These are phyloP conservation scores for Tetraselmis chui DNA, from an alignment of 139 green algal species.

Conservation along the genomic window DNA sequence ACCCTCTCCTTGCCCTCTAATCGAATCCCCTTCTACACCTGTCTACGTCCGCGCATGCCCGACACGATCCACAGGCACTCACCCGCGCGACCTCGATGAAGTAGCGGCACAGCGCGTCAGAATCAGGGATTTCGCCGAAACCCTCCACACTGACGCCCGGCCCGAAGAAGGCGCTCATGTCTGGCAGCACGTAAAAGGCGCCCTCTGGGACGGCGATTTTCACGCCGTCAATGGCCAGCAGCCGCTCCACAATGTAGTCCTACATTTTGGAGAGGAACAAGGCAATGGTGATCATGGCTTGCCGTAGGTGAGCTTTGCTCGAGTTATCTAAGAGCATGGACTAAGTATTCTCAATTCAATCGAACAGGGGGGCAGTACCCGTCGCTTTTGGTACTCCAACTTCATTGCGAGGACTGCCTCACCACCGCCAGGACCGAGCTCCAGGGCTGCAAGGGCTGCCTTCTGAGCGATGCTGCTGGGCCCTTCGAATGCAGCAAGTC, in stretches of 20 bases:
- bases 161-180: conserved; percentile 73
- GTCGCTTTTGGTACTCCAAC: conserved; percentile 64
- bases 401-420: conserved; percentile 71
- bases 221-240: conserved; percentile 69
- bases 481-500: too few relatives aligned
- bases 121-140: conserved; percentile 71
- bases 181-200: conserved; percentile 94
- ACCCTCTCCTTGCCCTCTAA: too few relatives aligned
- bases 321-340: too few relatives aligned
- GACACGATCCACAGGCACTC: too few relatives aligned
- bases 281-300: background rate
- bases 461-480: conserved; percentile 65
- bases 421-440: conserved; percentile 70
- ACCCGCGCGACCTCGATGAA: conserved; percentile 64
- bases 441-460: conserved; percentile 80
- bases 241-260: conserved; percentile 59
- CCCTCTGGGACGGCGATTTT: conserved; percentile 60
- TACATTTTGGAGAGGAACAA: conserved; percentile 13
- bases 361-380: conserved; percentile 33
- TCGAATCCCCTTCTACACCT: too few relatives aligned
- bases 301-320: too few relatives aligned
- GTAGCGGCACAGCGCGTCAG: conserved; percentile 78
- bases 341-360: too few relatives aligned
- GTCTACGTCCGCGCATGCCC: too few relatives aligned
- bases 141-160: conserved; percentile 40